These are phyloP conservation scores for Taphrina confusa DNA, from an alignment of 1,139 yeast genomes.

Conservation along the genomic window DNA sequence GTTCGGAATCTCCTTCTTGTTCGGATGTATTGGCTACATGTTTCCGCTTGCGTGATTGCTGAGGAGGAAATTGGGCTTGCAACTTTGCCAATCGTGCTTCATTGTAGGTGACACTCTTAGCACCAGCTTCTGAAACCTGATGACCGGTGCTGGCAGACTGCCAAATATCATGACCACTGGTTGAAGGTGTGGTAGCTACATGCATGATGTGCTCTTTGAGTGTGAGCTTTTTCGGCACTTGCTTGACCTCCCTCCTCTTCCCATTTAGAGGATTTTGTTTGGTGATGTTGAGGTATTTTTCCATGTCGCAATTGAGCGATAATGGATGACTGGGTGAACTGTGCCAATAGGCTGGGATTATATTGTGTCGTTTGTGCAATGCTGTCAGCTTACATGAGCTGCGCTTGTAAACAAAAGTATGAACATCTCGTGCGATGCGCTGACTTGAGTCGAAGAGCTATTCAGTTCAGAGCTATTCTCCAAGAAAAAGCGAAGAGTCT, in stretches of 20 bases:
- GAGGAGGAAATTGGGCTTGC: conserved; percentile 23
- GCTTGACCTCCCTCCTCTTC: not conserved
- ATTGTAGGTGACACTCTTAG: conserved; percentile 20
- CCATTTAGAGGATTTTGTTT: not conserved
- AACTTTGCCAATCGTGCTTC: conserved; percentile 28
- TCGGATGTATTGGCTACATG: not conserved
- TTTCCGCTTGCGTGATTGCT: not conserved
- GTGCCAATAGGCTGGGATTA: no score
- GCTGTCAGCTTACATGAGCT: no score
- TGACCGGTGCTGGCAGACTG: conserved; percentile 28
- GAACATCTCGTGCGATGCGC: no score
- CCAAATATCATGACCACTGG: conserved; percentile 30
- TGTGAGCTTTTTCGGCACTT: conserved; percentile 9
- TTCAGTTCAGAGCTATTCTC: no score
- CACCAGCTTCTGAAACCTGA: conserved; percentile 29
- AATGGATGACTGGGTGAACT: no score
- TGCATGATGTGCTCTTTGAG: conserved; percentile 24
- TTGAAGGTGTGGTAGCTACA: conserved; percentile 21
- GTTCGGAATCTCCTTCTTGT: not conserved
- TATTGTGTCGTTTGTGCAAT: no score
- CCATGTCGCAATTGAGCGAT: no score
- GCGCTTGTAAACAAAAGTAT: no score
- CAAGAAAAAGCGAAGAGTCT: no score
- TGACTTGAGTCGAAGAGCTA: no score
- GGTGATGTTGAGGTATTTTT: conserved; percentile 9